Conservation (phyloP, 257 asterid genomes). For the Rhazya stricta region DNA sequence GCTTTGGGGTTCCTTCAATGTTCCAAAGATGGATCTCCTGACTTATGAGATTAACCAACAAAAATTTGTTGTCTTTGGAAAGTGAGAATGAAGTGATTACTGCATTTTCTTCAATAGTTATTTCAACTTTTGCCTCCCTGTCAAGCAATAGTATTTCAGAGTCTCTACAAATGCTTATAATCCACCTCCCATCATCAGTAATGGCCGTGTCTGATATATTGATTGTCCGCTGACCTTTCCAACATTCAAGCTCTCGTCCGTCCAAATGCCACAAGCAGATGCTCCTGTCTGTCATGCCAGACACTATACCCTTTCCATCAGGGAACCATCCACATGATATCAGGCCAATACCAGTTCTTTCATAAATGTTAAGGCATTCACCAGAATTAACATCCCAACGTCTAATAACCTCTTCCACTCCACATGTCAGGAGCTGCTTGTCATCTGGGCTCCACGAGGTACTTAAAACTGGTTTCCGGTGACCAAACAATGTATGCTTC, state of each 20-base stretch:
- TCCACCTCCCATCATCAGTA: conserved; percentile 19
- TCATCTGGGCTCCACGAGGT: conserved; percentile 26
- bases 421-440: conserved; percentile 24
- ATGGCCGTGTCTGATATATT: conserved; percentile 11
- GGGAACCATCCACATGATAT: conserved; percentile 26
- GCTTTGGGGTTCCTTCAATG: conserved; percentile 4
- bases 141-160: conserved; percentile 4
- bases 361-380: conserved; percentile 12
- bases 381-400: conserved; percentile 20
- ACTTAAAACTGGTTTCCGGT: conserved; percentile 14
- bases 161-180: conserved; percentile 15
- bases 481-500: conserved; percentile 21
- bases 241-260: conserved; percentile 9
- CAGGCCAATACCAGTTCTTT: conserved; percentile 12
- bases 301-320: conserved; percentile 19
- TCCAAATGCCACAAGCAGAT: conserved; percentile 25
- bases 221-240: conserved; percentile 6
- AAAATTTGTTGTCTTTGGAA: conserved; percentile 19
- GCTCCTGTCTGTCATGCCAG: conserved; percentile 15
- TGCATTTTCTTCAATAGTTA: conserved; percentile 7
- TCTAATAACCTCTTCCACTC: conserved; percentile 16
- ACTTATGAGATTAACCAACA: conserved; percentile 20
- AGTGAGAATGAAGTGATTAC: conserved; percentile 16
- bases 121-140: conserved; percentile 8
- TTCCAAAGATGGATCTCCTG: conserved; percentile 24